Evolutionary conservation across 1,139 yeast genomes (phyloP).

Genomic region (Yamadazyma atmosphaerica): DNA sequence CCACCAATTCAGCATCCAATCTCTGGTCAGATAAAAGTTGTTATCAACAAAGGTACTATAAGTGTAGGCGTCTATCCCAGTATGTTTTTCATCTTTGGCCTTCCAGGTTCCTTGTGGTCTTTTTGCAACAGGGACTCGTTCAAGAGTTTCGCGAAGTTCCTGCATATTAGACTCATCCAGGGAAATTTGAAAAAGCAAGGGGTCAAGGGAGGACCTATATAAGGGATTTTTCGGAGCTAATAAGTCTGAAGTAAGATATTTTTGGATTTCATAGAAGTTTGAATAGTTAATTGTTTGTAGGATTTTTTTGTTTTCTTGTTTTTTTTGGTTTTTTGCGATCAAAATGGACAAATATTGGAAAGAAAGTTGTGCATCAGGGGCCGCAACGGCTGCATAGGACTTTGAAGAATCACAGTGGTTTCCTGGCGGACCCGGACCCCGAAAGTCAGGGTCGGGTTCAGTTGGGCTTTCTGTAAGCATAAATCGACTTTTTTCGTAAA

Average conservation of each 20-base stretch:
- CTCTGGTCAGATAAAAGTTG: too few relatives aligned
- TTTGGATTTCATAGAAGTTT: background rate
- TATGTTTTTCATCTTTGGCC: background rate
- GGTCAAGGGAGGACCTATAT: background rate
- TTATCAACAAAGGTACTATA: too few relatives aligned
- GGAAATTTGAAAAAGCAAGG: background rate
- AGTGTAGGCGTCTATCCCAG: too few relatives aligned
- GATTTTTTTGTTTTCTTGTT: background rate
- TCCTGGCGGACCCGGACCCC: background rate
- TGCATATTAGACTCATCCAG: background rate
- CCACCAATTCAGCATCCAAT: too few relatives aligned
- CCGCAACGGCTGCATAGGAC: background rate
- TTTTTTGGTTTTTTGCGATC: background rate
- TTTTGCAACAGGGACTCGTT: background rate
- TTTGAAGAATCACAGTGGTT: background rate
- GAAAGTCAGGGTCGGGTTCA: background rate
- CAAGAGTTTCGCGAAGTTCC: background rate
- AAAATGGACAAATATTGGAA: background rate
- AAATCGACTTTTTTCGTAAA: too few relatives aligned
- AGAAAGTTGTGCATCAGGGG: background rate
- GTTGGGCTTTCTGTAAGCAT: background rate
- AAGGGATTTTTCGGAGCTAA: background rate
- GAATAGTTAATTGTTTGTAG: background rate
- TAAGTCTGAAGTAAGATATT: background rate
- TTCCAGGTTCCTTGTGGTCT: background rate